Evolutionary conservation across 2,329 filamentous ascomycete genomes (phyloP).

Genomic region (Fusarium albidum): DNA sequence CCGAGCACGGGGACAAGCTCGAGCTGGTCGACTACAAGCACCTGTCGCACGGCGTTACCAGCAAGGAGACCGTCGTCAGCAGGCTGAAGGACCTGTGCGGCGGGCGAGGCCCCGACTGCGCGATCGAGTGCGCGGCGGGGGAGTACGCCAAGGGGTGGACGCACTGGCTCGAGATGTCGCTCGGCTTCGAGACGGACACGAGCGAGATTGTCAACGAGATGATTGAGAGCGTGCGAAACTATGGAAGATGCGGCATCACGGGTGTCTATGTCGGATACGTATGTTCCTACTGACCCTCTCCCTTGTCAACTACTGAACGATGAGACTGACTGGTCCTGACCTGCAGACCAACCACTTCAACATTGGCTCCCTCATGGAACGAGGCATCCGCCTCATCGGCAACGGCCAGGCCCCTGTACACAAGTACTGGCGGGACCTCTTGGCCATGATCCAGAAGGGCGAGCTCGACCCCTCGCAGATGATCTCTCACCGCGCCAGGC

Average conservation of each 20-base stretch:
- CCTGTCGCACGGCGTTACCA: conserved; percentile 65
- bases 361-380: conserved; percentile 84
- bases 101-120: conserved; percentile 77
- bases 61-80: conserved; percentile 70
- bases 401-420: conserved; percentile 78
- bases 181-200: conserved; percentile 84
- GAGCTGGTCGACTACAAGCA: conserved; percentile 74
- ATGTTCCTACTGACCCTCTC: conserved; percentile 45
- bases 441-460: conserved; percentile 70
- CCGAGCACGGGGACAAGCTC: conserved; percentile 59
- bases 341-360: conserved; percentile 63
- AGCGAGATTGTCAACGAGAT: conserved; percentile 84
- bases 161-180: conserved; percentile 64
- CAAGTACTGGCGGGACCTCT: conserved; percentile 83
- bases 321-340: no score
- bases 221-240: conserved; percentile 76
- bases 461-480: conserved; percentile 80
- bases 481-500: conserved; percentile 78
- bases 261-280: conserved; percentile 72
- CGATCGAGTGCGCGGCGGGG: conserved; percentile 71
- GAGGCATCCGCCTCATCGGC: conserved; percentile 80
- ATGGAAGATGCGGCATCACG: conserved; percentile 78
- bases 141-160: conserved; percentile 70
- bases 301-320: background rate
- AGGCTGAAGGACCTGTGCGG: conserved; percentile 77